Evolutionary conservation across 139 green algal genomes (phyloP).

Genomic region (Gonium pectorale): DNA sequence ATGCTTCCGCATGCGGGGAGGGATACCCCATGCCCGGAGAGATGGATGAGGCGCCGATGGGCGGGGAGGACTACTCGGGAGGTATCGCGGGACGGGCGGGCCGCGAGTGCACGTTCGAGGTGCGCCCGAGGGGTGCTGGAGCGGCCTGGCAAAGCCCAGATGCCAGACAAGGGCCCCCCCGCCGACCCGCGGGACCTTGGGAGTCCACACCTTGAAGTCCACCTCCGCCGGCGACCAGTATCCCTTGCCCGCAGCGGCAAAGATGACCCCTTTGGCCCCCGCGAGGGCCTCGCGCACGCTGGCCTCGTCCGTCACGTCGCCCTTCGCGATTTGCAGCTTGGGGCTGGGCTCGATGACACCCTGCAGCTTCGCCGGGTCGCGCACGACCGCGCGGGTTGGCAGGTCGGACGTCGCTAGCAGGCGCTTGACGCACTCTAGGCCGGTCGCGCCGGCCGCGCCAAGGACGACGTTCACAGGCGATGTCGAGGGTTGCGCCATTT

Average conservation of each 20-base stretch:
- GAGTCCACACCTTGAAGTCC: conserved; percentile 57
- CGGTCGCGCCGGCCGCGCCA: conserved; percentile 69
- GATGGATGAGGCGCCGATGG: too few relatives aligned
- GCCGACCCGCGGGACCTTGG: too few relatives aligned
- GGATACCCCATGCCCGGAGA: too few relatives aligned
- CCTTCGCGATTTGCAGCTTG: conserved; percentile 55
- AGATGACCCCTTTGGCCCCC: conserved; percentile 55
- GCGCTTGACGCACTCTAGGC: conserved; percentile 66
- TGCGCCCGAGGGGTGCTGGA: neutral
- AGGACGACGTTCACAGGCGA: conserved; percentile 60
- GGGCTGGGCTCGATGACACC: conserved; percentile 8
- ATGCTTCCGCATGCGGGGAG: too few relatives aligned
- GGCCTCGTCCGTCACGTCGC: conserved; percentile 64
- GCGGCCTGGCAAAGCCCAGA: neutral
- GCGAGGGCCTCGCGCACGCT: conserved; percentile 13
- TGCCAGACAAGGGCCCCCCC: too few relatives aligned
- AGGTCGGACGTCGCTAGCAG: conserved; percentile 44
- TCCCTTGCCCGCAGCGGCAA: conserved; percentile 64
- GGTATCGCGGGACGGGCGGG: too few relatives aligned
- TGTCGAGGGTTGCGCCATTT: conserved; percentile 1
- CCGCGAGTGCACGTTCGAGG: too few relatives aligned
- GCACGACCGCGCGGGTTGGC: conserved; percentile 49
- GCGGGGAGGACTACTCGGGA: too few relatives aligned
- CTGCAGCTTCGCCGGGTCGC: conserved; percentile 49
- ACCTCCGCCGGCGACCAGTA: conserved; percentile 67